Percentiles rank a stretch among this genome's conserved stretches.
Evolutionary conservation across 1,284 basidiomycete species (phyloP).

Genomic region (Ustilago shanxiensis): DNA sequence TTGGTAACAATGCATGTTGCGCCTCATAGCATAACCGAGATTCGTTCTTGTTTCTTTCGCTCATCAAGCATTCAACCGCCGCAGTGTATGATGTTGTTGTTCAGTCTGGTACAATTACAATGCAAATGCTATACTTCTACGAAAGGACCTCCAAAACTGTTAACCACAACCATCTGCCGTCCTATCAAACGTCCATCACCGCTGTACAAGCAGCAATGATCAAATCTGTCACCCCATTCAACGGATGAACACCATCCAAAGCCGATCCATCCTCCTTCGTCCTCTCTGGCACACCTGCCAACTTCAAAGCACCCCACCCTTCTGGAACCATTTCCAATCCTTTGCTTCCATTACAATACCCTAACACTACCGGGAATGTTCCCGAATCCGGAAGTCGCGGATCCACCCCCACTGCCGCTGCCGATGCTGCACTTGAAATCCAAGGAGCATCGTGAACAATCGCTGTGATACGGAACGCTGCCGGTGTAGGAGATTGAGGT

Average conservation of each 20-base stretch:
- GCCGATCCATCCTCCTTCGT: constrained; percentile 15
- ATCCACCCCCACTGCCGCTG: constrained; percentile 10
- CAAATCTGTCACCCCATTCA: constrained; percentile 48
- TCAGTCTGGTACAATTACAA: neutral
- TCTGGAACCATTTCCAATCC: constrained; percentile 53
- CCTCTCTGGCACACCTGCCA: constrained; percentile 26
- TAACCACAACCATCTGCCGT: too few relatives aligned
- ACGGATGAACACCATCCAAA: constrained; percentile 31
- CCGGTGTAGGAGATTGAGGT: constrained; percentile 13
- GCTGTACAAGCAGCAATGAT: constrained; percentile 52
- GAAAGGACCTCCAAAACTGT: neutral
- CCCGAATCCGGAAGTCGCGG: constrained; percentile 43
- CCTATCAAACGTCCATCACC: constrained; percentile 56
- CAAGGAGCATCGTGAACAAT: constrained; percentile 49
- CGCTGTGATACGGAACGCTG: constrained; percentile 51
- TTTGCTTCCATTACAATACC: constrained; percentile 49
- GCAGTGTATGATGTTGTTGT: neutral
- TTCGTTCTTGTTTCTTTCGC: too few relatives aligned
- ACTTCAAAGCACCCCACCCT: constrained; percentile 47
- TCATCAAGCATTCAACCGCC: neutral
- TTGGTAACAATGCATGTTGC: too few relatives aligned
- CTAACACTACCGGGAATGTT: constrained; percentile 56
- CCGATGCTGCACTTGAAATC: constrained; percentile 7
- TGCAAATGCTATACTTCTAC: constrained; percentile 5
- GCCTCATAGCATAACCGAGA: too few relatives aligned